Evolutionary conservation across 75 land plant genomes (phyloP).

Genomic region (Sequoiadendron giganteum): DNA sequence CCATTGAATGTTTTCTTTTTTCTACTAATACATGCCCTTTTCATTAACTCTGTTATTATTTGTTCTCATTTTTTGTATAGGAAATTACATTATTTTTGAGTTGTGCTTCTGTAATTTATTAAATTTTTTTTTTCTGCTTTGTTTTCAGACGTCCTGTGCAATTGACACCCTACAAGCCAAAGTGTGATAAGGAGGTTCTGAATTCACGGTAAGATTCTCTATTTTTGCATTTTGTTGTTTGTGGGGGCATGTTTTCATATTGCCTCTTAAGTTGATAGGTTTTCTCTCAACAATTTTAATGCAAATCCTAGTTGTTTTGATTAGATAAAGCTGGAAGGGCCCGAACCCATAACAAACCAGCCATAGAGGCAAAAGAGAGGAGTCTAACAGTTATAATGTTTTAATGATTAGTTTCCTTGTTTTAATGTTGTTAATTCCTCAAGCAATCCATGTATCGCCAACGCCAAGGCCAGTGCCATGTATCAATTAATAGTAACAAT

Average conservation of each 20-base stretch:
- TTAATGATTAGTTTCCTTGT: background rate
- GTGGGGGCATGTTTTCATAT: background rate
- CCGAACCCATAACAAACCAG: no score
- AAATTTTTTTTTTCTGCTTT: background rate
- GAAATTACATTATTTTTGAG: background rate
- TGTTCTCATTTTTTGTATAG: background rate
- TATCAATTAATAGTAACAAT: no score
- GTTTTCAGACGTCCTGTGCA: conserved; percentile 48
- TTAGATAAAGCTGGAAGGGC: no score
- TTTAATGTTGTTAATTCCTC: background rate
- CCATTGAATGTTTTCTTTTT: background rate
- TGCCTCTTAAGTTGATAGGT: background rate
- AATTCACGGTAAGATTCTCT: conserved; percentile 45
- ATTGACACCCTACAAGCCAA: conserved; percentile 52
- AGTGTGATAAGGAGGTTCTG: conserved; percentile 64
- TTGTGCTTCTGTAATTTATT: background rate
- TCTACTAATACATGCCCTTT: background rate
- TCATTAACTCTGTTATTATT: background rate
- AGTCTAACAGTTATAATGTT: no score
- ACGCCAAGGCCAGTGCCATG: background rate
- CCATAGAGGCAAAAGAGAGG: no score
- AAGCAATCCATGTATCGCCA: background rate
- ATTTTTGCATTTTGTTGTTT: background rate
- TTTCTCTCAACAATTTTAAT: background rate
- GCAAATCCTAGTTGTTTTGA: background rate